These are phyloP conservation scores for Hygrophila difformis DNA, from an alignment of 257 asterid species.

Conservation along the genomic window DNA sequence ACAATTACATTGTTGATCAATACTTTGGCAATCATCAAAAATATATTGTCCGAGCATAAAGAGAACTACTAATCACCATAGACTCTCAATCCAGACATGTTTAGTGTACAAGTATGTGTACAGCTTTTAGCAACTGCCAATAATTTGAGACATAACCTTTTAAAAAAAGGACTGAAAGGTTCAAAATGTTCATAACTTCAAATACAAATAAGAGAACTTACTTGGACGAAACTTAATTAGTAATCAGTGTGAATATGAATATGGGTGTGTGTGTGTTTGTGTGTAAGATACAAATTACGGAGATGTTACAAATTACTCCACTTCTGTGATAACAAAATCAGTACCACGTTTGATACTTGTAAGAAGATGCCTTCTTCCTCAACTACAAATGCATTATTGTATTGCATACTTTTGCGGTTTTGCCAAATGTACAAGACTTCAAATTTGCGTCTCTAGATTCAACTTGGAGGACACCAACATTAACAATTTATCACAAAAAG, in stretches of 20 bases:
- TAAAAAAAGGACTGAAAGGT: too few relatives aligned
- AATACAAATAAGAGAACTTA: too few relatives aligned
- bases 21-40: neutral
- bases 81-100: neutral
- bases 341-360: too few relatives aligned
- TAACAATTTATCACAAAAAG: slow-evolving; percentile 2
- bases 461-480: neutral
- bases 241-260: too few relatives aligned
- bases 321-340: too few relatives aligned
- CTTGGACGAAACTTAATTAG: too few relatives aligned
- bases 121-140: neutral
- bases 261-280: too few relatives aligned
- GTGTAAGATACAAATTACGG: too few relatives aligned
- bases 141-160: neutral
- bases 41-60: neutral
- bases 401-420: neutral
- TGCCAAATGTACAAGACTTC: too few relatives aligned
- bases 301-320: slow-evolving; percentile 1
- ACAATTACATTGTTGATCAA: slow-evolving; percentile 1
- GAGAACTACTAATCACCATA: slow-evolving; percentile 1
- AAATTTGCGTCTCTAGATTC: too few relatives aligned
- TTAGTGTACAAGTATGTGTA: neutral
- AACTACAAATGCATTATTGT: neutral
- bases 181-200: too few relatives aligned
- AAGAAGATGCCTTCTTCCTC: neutral